A percentile compares a stretch with the other conserved stretches of the same genome.
Evolutionary conservation across 2,329 filamentous ascomycete genomes (phyloP).

Genomic region (Neurospora crassa): DNA sequence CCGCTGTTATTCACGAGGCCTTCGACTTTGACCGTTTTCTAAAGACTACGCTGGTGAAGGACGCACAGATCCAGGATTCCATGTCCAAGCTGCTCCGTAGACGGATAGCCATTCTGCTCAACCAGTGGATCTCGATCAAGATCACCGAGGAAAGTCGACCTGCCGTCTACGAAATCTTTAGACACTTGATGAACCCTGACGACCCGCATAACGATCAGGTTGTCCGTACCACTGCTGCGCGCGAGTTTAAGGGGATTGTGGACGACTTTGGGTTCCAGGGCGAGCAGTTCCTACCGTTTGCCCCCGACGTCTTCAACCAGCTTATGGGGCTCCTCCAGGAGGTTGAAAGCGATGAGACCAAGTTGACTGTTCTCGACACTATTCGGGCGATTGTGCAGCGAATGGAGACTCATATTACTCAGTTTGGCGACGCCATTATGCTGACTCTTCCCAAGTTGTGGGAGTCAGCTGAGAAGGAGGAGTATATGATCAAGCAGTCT

Average conservation of each 20-base stretch:
- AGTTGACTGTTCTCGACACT: constrained; percentile 81
- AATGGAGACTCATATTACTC: constrained; percentile 62
- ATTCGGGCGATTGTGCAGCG: constrained; percentile 71
- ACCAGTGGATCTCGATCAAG: constrained; percentile 80
- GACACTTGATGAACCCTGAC: constrained; percentile 68
- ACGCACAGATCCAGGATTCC: constrained; percentile 56
- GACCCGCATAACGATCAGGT: constrained; percentile 83
- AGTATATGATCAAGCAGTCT: constrained; percentile 88
- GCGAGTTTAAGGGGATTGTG: constrained; percentile 70
- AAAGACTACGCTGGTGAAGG: constrained; percentile 61
- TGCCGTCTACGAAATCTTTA: constrained; percentile 79
- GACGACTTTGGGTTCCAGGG: constrained; percentile 78
- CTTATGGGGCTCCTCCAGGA: constrained; percentile 72
- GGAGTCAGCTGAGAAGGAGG: constrained; percentile 69
- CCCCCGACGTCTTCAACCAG: constrained; percentile 60
- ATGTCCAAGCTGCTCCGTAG: constrained; percentile 75
- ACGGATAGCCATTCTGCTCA: constrained; percentile 78
- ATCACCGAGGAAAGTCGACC: constrained; percentile 58
- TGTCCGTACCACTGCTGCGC: constrained; percentile 81
- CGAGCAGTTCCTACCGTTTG: constrained; percentile 67
- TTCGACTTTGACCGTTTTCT: constrained; percentile 82
- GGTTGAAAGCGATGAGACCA: constrained; percentile 76
- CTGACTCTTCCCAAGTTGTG: constrained; percentile 71
- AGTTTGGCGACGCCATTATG: constrained; percentile 73
- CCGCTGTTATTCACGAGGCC: constrained; percentile 60